Evolutionary conservation across 1,284 basidiomycete genomes (phyloP).

Genomic region (Irpex rosettiformis): DNA sequence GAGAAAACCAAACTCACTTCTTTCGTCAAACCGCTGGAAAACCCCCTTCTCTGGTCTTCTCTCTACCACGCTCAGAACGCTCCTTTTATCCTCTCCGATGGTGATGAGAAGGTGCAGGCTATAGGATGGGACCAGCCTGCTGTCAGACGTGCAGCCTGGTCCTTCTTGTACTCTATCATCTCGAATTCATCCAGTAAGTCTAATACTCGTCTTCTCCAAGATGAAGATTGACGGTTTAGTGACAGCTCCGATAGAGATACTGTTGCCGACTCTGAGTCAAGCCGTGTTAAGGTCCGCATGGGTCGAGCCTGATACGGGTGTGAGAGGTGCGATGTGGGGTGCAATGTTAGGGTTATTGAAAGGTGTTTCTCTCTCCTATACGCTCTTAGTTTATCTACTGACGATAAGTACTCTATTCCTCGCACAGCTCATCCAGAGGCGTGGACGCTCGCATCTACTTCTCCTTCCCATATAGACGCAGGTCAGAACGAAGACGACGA

Average conservation of each 20-base stretch:
- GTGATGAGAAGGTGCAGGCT: slow-evolving; percentile 32
- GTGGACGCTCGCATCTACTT: slow-evolving; percentile 51
- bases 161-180: not conserved
- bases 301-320: slow-evolving; percentile 67
- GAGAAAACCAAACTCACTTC: slow-evolving; percentile 22
- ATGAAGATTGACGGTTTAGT: not conserved
- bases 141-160: slow-evolving; percentile 68
- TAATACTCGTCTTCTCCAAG: not conserved
- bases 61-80: slow-evolving; percentile 43
- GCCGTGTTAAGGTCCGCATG: slow-evolving; percentile 74
- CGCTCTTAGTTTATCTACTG: no score
- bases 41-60: slow-evolving; percentile 57
- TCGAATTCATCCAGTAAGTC: not conserved
- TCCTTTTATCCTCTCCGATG: no score
- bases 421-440: slow-evolving; percentile 55
- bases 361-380: slow-evolving; percentile 55
- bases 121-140: slow-evolving; percentile 64
- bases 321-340: slow-evolving; percentile 67
- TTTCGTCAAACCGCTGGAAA: slow-evolving; percentile 41
- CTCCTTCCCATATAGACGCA: not conserved
- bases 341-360: slow-evolving; percentile 70
- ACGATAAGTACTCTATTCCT: no score
- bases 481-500: slow-evolving; percentile 19
- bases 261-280: slow-evolving; percentile 48
- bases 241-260: slow-evolving; percentile 35